Evolutionary conservation across 2,329 filamentous ascomycete species (phyloP), one percentile per base, ranked within the genome.

Genomic region (Pleurostoma richardsiae): DNA sequence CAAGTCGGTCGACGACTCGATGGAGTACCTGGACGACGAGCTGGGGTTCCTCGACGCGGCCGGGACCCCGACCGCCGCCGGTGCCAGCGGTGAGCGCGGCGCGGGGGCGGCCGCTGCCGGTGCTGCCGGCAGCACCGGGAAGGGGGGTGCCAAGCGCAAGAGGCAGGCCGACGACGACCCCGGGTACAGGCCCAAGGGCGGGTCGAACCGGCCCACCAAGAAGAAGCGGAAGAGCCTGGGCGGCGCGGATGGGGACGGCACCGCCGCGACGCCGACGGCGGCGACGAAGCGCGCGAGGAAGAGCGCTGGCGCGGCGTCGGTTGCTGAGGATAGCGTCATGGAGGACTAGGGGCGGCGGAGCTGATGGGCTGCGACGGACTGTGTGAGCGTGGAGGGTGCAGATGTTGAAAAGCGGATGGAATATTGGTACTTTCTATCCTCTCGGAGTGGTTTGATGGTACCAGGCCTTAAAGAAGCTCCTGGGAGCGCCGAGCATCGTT

Each of bases 181-280:
- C 0, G 79, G 79, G 4, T 83, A 83, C 58, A 71, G 79, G 48
- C 79, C 80, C 3, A 80, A 81, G 53, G 74, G 75, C 3, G 79
- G 78, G 3, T 70, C 69, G 3, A 73, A 69, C 36, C 68, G 77
- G 38, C 76, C 76, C 19, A 64, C 66, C 0, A 83, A 82, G 68
- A 76, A 75, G 63, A 82, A 80, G 70, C 70, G 77, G 4, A 81
- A 79, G 71, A 45, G 41, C 39, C 43, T 41, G 8, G 31, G 43
- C 10, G 44, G 40, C 4, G 2, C 8, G 4, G 19, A 10, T 47
- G 33, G 33, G n/a, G 33, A 42, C 29, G 40, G 27, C 40, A 6
- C 10, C 40, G 5, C 29, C 27, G 19, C 40, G 39, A 43, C 41
- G 33, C 33, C 33, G 8, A 8, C 33, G 33, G n/a, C 33, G 33